phyloP scores from a whole-genome alignment of 75 land plant species.

The Pinus tabuliformis region DNA sequence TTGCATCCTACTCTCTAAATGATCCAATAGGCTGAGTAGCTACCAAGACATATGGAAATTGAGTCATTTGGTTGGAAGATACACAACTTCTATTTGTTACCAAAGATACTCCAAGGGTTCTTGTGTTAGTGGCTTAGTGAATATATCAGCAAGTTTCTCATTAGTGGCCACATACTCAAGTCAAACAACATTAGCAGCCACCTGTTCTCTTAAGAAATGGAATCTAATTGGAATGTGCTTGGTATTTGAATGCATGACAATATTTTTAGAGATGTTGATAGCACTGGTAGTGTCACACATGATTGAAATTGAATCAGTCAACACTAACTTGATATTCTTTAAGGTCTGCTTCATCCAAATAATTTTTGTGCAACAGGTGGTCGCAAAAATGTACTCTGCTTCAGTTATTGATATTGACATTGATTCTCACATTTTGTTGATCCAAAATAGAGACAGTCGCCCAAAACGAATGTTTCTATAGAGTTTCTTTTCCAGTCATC shows the following conservation, averaged over 20 bases:
- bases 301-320: not conserved
- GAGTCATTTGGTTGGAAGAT: no score
- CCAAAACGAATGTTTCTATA: not conserved
- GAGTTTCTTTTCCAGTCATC: not conserved
- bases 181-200: not conserved
- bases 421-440: not conserved
- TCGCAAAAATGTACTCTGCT: not conserved
- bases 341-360: not conserved
- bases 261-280: not conserved
- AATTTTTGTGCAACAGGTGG: not conserved
- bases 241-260: not conserved
- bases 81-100: no score
- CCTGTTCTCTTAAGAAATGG: not conserved
- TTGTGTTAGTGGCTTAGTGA: not conserved
- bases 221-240: not conserved
- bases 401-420: not conserved
- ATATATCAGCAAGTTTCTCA: not conserved
- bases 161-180: not conserved
- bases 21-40: no score
- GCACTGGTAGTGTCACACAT: not conserved
- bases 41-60: no score
- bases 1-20: no score
- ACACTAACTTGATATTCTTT: not conserved
- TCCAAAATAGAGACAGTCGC: not conserved
- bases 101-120: no score